Conservation (phyloP, 495 filamentous ascomycete genomes). For the Filosporella fistucella region DNA sequence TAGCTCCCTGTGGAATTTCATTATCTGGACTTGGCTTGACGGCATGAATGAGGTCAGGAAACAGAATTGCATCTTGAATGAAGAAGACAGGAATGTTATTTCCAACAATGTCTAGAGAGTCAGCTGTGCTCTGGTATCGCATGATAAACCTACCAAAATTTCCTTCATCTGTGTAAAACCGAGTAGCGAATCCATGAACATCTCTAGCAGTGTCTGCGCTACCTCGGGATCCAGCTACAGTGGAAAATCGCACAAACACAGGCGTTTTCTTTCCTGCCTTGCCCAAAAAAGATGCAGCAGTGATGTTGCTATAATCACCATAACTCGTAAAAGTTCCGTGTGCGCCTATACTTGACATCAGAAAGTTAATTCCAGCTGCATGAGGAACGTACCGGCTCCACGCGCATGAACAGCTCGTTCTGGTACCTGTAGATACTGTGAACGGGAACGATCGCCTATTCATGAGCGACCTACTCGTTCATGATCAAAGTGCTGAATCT, state of each 20-base stretch:
- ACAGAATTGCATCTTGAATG: conserved; percentile 70
- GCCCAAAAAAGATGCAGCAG: conserved; percentile 43
- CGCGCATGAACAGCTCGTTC: conserved; percentile 89
- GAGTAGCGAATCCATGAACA: conserved; percentile 77
- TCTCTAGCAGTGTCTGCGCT: conserved; percentile 79
- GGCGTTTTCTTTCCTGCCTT: conserved; percentile 47
- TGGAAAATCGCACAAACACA: conserved; percentile 78
- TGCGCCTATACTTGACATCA: not conserved
- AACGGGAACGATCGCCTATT: too few relatives aligned
- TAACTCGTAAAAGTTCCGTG: conserved; percentile 61
- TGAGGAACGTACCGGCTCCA: conserved; percentile 78
- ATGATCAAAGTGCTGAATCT: conserved; percentile 80
- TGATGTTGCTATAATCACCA: conserved; percentile 73
- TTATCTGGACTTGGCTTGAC: conserved; percentile 82
- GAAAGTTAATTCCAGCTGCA: conserved; percentile 47
- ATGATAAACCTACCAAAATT: too few relatives aligned
- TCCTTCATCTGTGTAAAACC: conserved; percentile 64
- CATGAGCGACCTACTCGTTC: too few relatives aligned
- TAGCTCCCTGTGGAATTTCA: conserved; percentile 57
- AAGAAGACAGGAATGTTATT: conserved; percentile 68
- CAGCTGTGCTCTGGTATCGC: too few relatives aligned
- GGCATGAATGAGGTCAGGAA: conserved; percentile 72
- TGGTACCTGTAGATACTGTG: too few relatives aligned
- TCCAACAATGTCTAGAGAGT: conserved; percentile 60
- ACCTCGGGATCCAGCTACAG: conserved; percentile 72